phyloP scores from a whole-genome alignment of 805 yeast genomes.

The Saturnispora gosingensis region DNA sequence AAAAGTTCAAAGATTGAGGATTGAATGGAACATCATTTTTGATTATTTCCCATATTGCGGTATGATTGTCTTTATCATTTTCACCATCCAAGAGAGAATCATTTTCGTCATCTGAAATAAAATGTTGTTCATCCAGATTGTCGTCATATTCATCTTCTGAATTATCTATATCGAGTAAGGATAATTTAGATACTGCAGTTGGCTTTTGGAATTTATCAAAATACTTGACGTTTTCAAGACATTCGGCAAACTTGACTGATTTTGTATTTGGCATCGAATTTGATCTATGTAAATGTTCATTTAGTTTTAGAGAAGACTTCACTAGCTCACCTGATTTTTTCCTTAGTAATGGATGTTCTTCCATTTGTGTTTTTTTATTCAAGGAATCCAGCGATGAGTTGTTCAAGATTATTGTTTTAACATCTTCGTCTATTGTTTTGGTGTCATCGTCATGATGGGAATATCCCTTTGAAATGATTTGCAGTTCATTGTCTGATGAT shows the following conservation, averaged over 20 bases:
- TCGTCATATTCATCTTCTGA: slow-evolving; percentile 8
- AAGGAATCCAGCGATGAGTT: not conserved
- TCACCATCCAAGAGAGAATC: slow-evolving; percentile 13
- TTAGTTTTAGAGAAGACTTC: slow-evolving; percentile 39
- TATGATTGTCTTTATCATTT: not conserved
- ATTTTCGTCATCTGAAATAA: slow-evolving; percentile 10
- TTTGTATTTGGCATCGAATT: slow-evolving; percentile 46
- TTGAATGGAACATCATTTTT: slow-evolving; percentile 26
- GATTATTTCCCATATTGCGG: slow-evolving; percentile 23
- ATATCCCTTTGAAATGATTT: not conserved
- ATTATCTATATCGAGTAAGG: slow-evolving; percentile 1
- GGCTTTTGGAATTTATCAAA: slow-evolving; percentile 57
- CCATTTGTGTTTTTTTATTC: not conserved
- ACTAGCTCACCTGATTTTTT: slow-evolving; percentile 47
- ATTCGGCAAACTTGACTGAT: slow-evolving; percentile 55
- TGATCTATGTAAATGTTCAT: slow-evolving; percentile 28
- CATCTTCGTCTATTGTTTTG: not conserved
- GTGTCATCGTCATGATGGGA: not conserved
- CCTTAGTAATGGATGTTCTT: slow-evolving; percentile 27
- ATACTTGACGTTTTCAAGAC: slow-evolving; percentile 52
- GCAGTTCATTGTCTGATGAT: slow-evolving; percentile 13
- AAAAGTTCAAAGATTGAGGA: slow-evolving; percentile 22
- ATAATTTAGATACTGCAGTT: slow-evolving; percentile 42
- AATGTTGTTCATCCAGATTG: slow-evolving; percentile 10
- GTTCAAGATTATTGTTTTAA: not conserved